Evolutionary conservation across 352 stramenopile genomes (phyloP), one percentile per base, ranked within the genome.

Genomic region (Peronospora destructor): DNA sequence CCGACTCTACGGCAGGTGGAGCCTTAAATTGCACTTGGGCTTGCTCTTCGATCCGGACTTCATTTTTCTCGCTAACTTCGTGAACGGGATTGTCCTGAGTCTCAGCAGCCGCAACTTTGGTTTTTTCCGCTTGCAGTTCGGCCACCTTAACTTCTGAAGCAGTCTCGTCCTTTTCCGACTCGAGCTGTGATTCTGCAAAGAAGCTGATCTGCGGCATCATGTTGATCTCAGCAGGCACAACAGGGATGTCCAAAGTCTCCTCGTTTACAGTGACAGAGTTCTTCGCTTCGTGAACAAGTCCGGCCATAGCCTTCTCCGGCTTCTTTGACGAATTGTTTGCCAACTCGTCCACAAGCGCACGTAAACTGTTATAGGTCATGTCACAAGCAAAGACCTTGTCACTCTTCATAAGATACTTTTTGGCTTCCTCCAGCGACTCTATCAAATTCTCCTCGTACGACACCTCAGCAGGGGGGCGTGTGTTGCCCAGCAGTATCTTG

Each of bases 401-500:
- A 46, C 76, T 92, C 11, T 58, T 43, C 1, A 50, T 56, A 21
- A 90, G 33, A 42, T 89, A 92, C 40, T 77, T 83, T 52, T 77
- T 86, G 7, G 82, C 82, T 49, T 90, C 74, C 26, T 82, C 76
- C 32, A 92, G 45, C 23, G 78, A 90, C 48, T 92, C 82, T 19
- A 69, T 65, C 39, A 92, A 51, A 57, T 92, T 92, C 35, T 89
- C 79, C 12, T 73, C 63, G 41, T 89, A 92, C 19, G 78, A 79
- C 14, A 92, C 44, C 51, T 92, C 82, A 4, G 75, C 79, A 4
- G 77, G 76, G 1, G 77, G 78, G 4, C 82, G 79, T 11, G 82
- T 92, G 41, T 79, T 87, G 39, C 82, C 82, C n/a, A 90, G 59
- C 48, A 92, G 33, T 7, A 90, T 71, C 66, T 92, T 90, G 21